Percentiles rank a stretch among this genome's conserved stretches.
Evolutionary conservation across 2,329 filamentous ascomycete genomes (phyloP).

Genomic region (Sporothrix brasiliensis): DNA sequence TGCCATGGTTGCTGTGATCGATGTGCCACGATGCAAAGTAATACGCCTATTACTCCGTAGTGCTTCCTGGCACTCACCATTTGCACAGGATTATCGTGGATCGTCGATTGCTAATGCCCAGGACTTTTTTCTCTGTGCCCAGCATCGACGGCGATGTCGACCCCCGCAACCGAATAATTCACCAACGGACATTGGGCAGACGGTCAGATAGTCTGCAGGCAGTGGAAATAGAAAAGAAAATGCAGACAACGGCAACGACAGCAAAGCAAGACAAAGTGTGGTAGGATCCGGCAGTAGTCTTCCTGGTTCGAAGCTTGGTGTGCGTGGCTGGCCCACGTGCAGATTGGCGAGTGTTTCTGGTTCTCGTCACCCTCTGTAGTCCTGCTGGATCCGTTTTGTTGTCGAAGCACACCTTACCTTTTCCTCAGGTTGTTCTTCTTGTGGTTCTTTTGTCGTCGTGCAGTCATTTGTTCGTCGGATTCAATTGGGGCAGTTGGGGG

Average conservation of each 20-base stretch:
- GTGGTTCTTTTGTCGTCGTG: no score
- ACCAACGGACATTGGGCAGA: no score
- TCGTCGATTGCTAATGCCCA: no score
- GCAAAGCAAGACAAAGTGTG: neutral
- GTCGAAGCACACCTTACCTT: neutral
- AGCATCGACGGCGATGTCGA: no score
- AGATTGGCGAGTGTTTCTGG: neutral
- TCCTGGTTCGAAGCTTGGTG: neutral
- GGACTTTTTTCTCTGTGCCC: no score
- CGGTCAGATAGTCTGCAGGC: neutral
- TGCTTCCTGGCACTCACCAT: no score
- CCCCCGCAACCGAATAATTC: no score
- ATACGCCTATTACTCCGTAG: no score
- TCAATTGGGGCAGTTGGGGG: neutral
- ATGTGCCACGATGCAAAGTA: neutral
- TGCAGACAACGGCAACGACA: neutral
- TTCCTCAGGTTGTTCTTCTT: no score
- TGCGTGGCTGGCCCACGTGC: no score
- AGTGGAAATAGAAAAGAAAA: neutral
- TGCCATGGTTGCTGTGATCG: neutral
- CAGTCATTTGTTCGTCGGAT: neutral
- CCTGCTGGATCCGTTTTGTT: neutral
- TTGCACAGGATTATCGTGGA: neutral
- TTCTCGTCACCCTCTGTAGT: neutral
- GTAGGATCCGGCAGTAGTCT: constrained; percentile 11